Evolutionary conservation across 2,329 filamentous ascomycete species (phyloP).

Genomic region (Lasiodiplodia gonubiensis): DNA sequence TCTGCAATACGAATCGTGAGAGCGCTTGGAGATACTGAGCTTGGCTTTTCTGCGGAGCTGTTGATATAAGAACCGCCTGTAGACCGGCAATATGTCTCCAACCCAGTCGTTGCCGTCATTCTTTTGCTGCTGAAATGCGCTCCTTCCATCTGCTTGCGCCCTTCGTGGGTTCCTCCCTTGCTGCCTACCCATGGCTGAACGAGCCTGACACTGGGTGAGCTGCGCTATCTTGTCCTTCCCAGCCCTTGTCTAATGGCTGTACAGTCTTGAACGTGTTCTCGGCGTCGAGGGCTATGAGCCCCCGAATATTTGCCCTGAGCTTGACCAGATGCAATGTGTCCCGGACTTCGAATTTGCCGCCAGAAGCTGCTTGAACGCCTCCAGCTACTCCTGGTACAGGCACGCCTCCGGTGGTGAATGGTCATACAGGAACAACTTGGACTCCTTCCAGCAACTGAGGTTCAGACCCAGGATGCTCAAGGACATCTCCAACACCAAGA

Average conservation of each 20-base stretch:
- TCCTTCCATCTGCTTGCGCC: background rate
- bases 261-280: conserved; percentile 13
- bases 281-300: conserved; percentile 32
- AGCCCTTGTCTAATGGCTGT: background rate
- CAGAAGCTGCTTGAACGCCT: conserved; percentile 53
- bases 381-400: conserved; percentile 63
- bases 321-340: conserved; percentile 55
- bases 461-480: conserved; percentile 57
- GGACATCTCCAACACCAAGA: conserved; percentile 54
- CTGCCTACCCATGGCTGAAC: conserved; percentile 42
- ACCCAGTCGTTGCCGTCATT: background rate
- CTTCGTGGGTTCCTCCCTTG: conserved; percentile 35
- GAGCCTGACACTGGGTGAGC: conserved; percentile 42
- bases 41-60: background rate
- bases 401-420: conserved; percentile 63
- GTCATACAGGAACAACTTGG: conserved; percentile 63
- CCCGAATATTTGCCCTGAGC: conserved; percentile 49
- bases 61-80: conserved; percentile 3
- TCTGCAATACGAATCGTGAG: background rate
- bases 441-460: conserved; percentile 57
- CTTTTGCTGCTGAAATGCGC: conserved; percentile 11
- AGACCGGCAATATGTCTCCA: background rate
- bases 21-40: background rate
- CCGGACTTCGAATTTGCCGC: conserved; percentile 63
- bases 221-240: background rate